phyloP scores from a whole-genome alignment of 2,329 filamentous ascomycete species.

The Aureobasidium sp. region DNA sequence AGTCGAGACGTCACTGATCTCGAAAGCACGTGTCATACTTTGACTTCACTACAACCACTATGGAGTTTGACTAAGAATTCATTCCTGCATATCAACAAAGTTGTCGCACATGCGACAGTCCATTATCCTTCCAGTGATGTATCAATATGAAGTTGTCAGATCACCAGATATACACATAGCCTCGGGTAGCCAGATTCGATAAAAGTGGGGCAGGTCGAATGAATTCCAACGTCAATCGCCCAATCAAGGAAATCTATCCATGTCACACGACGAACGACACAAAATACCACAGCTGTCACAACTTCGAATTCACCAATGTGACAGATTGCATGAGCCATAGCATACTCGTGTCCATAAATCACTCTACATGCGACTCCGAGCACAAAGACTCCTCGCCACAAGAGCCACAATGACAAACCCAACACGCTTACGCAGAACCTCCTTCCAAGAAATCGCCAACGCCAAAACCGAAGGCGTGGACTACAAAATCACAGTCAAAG shows the following conservation, averaged over 20 bases:
- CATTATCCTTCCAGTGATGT: too few relatives aligned
- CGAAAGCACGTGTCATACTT: not conserved
- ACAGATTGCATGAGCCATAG: not conserved
- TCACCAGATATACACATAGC: too few relatives aligned
- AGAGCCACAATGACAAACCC: not conserved
- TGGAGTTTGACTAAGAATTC: too few relatives aligned
- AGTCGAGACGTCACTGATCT: not conserved
- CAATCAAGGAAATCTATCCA: not conserved
- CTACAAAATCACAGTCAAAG: not conserved
- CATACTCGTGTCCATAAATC: not conserved
- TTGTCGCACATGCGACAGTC: too few relatives aligned
- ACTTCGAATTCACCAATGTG: not conserved
- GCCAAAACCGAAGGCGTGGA: not conserved
- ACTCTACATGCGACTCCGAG: not conserved
- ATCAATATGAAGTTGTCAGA: too few relatives aligned
- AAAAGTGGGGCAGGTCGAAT: too few relatives aligned
- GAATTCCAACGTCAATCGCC: too few relatives aligned
- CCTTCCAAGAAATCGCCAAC: not conserved
- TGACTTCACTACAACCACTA: not conserved
- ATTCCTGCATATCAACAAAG: not conserved
- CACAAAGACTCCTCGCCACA: too few relatives aligned
- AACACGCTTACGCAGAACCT: not conserved
- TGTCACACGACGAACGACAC: not conserved
- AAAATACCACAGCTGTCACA: not conserved
- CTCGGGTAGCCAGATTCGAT: too few relatives aligned